phyloP scores from a whole-genome alignment of 2,329 filamentous ascomycete genomes.

The Microdochium bolleyi region DNA sequence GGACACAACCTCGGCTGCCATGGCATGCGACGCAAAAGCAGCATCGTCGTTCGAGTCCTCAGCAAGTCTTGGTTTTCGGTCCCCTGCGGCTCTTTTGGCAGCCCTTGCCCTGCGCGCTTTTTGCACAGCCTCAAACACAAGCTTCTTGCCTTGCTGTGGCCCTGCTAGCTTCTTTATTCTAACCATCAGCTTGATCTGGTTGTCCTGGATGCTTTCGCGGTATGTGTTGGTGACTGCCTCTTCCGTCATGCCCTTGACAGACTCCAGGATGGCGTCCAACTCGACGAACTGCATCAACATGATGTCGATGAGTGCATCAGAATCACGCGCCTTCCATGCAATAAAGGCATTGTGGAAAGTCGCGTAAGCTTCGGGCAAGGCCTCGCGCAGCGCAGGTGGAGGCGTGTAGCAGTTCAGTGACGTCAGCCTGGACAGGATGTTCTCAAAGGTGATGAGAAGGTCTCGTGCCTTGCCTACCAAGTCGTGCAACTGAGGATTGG shows the following conservation, averaged over 20 bases:
- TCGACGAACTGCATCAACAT: conserved; percentile 86
- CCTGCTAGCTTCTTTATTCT: conserved; percentile 74
- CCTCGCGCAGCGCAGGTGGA: conserved; percentile 51
- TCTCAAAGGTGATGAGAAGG: conserved; percentile 70
- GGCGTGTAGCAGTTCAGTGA: conserved; percentile 59
- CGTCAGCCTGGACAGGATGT: conserved; percentile 58
- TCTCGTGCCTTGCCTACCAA: conserved; percentile 73
- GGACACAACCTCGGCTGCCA: conserved; percentile 26
- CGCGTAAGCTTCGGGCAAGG: conserved; percentile 61
- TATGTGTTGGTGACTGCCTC: conserved; percentile 70
- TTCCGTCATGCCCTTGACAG: conserved; percentile 70
- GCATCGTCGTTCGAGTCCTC: conserved; percentile 29
- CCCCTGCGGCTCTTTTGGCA: conserved; percentile 58
- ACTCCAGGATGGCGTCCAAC: conserved; percentile 75
- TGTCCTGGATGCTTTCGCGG: conserved; percentile 70
- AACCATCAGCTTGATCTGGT: conserved; percentile 71
- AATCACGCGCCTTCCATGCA: conserved; percentile 77
- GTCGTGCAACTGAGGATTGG: conserved; percentile 58
- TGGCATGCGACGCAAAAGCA: conserved; percentile 29
- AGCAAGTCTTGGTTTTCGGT: conserved; percentile 62
- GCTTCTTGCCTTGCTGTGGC: conserved; percentile 58
- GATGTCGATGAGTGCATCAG: conserved; percentile 67
- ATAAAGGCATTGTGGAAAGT: conserved; percentile 74
- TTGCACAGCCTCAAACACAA: conserved; percentile 68
- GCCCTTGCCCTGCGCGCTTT: conserved; percentile 60